Conservation (phyloP, 1,284 basidiomycete species). For the Exobasidium cylindrosporum region DNA sequence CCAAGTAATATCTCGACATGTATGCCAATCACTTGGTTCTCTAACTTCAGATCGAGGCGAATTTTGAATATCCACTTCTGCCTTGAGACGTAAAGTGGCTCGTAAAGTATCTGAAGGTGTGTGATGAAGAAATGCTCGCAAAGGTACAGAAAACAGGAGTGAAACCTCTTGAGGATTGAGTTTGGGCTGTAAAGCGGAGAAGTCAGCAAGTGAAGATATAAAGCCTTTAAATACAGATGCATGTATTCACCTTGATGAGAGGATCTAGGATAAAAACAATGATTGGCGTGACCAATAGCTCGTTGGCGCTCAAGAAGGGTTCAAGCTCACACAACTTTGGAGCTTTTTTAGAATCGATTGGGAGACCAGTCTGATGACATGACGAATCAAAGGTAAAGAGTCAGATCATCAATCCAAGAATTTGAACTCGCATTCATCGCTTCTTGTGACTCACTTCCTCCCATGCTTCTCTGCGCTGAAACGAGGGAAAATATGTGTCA, state of each 20-base stretch:
- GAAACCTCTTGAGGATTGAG: conserved; percentile 46
- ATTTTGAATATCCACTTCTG: conserved; percentile 23
- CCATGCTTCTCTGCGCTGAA: conserved; percentile 23
- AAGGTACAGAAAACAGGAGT: conserved; percentile 39
- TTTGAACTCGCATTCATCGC: too few relatives aligned
- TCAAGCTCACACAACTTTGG: conserved; percentile 42
- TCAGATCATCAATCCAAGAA: neutral
- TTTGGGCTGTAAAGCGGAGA: conserved; percentile 7
- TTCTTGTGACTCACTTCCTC: conserved; percentile 22
- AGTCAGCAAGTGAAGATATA: neutral
- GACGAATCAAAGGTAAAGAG: neutral
- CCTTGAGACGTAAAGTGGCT: conserved; percentile 22
- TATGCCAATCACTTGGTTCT: conserved; percentile 49
- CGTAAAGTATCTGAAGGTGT: conserved; percentile 26
- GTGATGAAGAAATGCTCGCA: conserved; percentile 45
- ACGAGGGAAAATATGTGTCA: neutral
- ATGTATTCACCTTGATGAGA: conserved; percentile 20
- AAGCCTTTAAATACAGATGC: neutral
- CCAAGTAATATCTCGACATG: conserved; percentile 46
- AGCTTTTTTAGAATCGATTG: conserved; percentile 27
- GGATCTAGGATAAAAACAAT: conserved; percentile 41
- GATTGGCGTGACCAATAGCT: conserved; percentile 49
- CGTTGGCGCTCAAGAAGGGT: conserved; percentile 48
- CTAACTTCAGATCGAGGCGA: conserved; percentile 35
- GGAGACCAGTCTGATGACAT: conserved; percentile 43